Evolutionary conservation across 495 filamentous ascomycete species (phyloP), one percentile per base, ranked within the genome.

Genomic region (Penicillium herquei): DNA sequence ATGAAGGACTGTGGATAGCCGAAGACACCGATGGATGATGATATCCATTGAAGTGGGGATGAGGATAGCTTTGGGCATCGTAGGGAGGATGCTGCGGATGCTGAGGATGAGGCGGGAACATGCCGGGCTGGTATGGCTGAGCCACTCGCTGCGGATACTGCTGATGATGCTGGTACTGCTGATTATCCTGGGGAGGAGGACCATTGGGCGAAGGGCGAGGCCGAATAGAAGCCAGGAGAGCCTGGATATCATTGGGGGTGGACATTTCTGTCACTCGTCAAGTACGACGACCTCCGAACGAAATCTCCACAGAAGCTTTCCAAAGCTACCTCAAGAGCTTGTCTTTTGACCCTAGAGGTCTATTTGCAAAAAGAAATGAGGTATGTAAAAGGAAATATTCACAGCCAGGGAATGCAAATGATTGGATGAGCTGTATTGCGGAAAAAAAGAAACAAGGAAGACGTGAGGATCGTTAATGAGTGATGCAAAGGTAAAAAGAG

Each of bases 191-290:
- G 26, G 65, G 49, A 53, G 72, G 57, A 16, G 58, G 70, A 56
- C 63, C 65, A 17, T 70, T 65, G 12, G 70, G 73, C 17, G 72
- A 72, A 5, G 74, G 73, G 49, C 74, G 73, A 18, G 73, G 70
- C 51, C 73, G 66, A 56, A 79, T 75, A 58, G 71, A 76, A 52
- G 75, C 75, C 64, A 79, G 62, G 37, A 79, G 72, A 63, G 76
- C 73, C 65, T 78, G 76, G 54, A 79, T 61, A 70, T 79, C 71
- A 61, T 71, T 76, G 46, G 76, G 72, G 67, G 72, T 77, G 62
- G 76, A 78, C 76, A 79, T 79, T 75, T 78, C 75, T 78, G 74
- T 68, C 75, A 58, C 67, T 66, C 67, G 69, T 67, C 71, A 58
- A 56, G 53, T 39, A 40, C 34, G 45, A 49, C 66, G 65, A 70